phyloP scores from a whole-genome alignment of 2,329 filamentous ascomycete genomes.

The Stylonectria norvegica region DNA sequence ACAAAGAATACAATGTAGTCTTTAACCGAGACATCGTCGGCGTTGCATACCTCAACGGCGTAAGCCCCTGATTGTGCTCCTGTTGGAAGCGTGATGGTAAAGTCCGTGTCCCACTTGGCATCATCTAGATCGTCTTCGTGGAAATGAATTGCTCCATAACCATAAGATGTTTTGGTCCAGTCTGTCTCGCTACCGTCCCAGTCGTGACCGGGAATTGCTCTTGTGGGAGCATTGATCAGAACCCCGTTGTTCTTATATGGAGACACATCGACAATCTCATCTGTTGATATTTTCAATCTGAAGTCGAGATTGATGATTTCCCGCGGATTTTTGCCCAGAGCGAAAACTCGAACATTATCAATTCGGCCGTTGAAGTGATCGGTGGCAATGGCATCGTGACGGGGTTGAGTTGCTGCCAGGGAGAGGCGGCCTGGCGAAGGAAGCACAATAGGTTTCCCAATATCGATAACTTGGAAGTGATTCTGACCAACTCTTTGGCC shows the following conservation, averaged over 20 bases:
- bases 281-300: neutral
- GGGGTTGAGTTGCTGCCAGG: neutral
- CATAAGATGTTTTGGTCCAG: constrained; percentile 32
- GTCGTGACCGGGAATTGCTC: constrained; percentile 32
- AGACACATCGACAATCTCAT: constrained; percentile 22
- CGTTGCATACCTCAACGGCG: constrained; percentile 28
- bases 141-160: constrained; percentile 38
- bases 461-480: neutral
- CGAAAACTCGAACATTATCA: neutral
- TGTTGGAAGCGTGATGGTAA: constrained; percentile 23
- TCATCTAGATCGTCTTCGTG: constrained; percentile 39
- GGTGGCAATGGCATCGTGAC: neutral
- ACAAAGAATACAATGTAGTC: constrained; percentile 35
- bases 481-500: neutral
- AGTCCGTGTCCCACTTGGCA: constrained; percentile 33
- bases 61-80: constrained; percentile 27
- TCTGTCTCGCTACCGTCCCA: constrained; percentile 30
- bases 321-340: neutral
- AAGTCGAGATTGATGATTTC: neutral
- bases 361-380: neutral
- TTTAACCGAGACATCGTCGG: constrained; percentile 6
- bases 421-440: no score
- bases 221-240: constrained; percentile 32
- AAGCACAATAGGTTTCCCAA: neutral
- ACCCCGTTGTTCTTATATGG: constrained; percentile 22